Percentiles rank a stretch among this genome's conserved stretches.
Conservation (phyloP, 495 filamentous ascomycete genomes). For the Neurospora sp. region DNA sequence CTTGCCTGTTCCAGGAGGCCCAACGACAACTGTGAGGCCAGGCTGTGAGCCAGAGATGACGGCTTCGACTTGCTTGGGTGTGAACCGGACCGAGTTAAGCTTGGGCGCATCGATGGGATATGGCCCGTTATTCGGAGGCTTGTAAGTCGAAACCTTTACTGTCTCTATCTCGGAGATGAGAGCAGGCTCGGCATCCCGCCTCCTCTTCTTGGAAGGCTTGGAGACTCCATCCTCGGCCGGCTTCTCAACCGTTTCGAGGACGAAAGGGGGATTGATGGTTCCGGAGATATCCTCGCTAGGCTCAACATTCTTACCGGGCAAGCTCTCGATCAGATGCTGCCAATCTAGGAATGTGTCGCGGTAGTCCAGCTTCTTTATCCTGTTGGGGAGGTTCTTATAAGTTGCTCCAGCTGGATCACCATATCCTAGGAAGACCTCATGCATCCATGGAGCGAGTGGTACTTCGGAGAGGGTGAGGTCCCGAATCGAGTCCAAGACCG, state of each 20-base stretch:
- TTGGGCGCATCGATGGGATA: conserved; percentile 85
- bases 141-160: conserved; percentile 81
- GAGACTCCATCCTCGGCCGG: conserved; percentile 28
- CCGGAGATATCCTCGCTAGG: conserved; percentile 56
- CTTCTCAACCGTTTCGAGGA: conserved; percentile 55
- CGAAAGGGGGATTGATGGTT: conserved; percentile 80
- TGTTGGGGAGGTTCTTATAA: conserved; percentile 73
- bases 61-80: conserved; percentile 80
- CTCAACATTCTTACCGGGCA: conserved; percentile 75
- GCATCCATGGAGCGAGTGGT: conserved; percentile 81
- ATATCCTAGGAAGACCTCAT: conserved; percentile 94
- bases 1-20: conserved; percentile 93
- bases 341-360: conserved; percentile 92
- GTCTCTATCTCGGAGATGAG: conserved; percentile 49
- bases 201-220: conserved; percentile 69
- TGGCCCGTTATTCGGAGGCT: conserved; percentile 79
- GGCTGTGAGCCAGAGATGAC: conserved; percentile 92
- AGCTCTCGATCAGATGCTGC: conserved; percentile 83
- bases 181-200: conserved; percentile 58
- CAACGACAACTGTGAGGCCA: conserved; percentile 88
- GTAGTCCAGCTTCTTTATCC: conserved; percentile 70
- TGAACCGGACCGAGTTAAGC: conserved; percentile 78
- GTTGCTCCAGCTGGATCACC: conserved; percentile 83
- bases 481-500: conserved; percentile 83
- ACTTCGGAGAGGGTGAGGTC: conserved; percentile 78